Conservation (phyloP, 768 basidiomycete genomes). For the Phlebiopsis flavidoalba region DNA sequence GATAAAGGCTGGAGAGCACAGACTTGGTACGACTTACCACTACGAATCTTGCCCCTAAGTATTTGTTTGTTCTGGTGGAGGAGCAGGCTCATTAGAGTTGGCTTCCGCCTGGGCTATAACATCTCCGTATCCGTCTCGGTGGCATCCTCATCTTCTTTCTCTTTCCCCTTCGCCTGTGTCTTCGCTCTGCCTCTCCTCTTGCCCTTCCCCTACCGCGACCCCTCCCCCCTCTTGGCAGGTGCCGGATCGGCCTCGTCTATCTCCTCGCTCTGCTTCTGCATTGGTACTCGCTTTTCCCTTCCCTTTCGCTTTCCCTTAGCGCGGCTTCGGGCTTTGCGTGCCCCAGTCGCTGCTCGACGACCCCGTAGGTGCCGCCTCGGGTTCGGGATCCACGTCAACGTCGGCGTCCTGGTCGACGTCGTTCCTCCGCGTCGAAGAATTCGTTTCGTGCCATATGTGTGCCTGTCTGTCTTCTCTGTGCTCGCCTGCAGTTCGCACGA, state of each 20-base stretch:
- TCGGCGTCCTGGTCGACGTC: conserved; percentile 58
- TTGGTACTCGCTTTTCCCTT: not conserved
- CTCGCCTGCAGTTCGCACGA: conserved; percentile 45
- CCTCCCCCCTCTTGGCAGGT: conserved; percentile 26
- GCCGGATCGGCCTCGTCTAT: conserved; percentile 27
- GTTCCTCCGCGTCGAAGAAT: conserved; percentile 66
- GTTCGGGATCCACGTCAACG: conserved; percentile 54
- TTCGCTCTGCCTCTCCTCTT: conserved; percentile 28
- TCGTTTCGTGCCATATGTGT: conserved; percentile 56
- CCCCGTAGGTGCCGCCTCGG: conserved; percentile 26
- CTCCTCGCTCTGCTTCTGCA: conserved; percentile 33
- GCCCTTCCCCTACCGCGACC: conserved; percentile 26
- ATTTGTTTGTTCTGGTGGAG: not conserved
- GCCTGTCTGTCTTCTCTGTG: conserved; percentile 49
- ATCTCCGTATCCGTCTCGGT: conserved; percentile 7
- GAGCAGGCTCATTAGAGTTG: not conserved
- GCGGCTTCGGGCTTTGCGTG: conserved; percentile 20
- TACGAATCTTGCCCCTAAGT: not conserved
- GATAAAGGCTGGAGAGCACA: not conserved
- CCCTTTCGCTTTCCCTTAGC: conserved; percentile 28
- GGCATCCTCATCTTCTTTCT: conserved; percentile 3
- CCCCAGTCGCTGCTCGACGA: conserved; percentile 15
- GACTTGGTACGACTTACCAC: not conserved
- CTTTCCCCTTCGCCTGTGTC: not conserved
- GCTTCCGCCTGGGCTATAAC: not conserved